A percentile compares a stretch with the other conserved stretches of the same genome.
These are phyloP conservation scores for Amphibolis antarctica DNA, from an alignment of 106 monocot genomes.

Conservation along the genomic window DNA sequence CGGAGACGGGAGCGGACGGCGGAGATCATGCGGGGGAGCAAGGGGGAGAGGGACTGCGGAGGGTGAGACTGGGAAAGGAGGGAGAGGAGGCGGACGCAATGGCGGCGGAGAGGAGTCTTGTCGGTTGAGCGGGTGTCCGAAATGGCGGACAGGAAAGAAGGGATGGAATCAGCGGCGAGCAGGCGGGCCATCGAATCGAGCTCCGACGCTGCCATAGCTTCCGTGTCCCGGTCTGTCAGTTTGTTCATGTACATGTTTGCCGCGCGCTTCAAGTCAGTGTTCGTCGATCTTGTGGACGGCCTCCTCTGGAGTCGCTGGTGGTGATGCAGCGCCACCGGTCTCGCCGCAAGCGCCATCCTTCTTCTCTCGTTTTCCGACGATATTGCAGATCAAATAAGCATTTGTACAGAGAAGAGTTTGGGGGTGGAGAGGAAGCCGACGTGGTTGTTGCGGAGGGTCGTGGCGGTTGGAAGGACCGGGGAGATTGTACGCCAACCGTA, in stretches of 20 bases:
- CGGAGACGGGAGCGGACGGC: slow-evolving; percentile 70
- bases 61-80: slow-evolving; percentile 34
- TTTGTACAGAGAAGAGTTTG: background rate
- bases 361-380: background rate
- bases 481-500: no score
- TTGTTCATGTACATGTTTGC: slow-evolving; percentile 52
- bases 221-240: slow-evolving; percentile 89
- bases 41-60: slow-evolving; percentile 22
- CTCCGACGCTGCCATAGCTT: slow-evolving; percentile 62
- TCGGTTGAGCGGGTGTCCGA: slow-evolving; percentile 58
- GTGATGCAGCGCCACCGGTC: no score
- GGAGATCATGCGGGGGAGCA: slow-evolving; percentile 62
- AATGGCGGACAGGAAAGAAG: slow-evolving; percentile 62
- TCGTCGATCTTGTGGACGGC: background rate
- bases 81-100: slow-evolving; percentile 56
- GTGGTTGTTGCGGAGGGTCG: background rate
- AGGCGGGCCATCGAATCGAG: slow-evolving; percentile 64
- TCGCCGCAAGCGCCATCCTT: no score
- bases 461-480: no score
- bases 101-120: slow-evolving; percentile 71
- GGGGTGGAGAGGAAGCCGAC: background rate
- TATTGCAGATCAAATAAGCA: no score
- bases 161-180: slow-evolving; percentile 35
- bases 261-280: slow-evolving; percentile 37
- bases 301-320: background rate